Base-by-base conservation (phyloP, 2,329 filamentous ascomycete species). In the Stagonosporopsis cucurbitacearum region DNA sequence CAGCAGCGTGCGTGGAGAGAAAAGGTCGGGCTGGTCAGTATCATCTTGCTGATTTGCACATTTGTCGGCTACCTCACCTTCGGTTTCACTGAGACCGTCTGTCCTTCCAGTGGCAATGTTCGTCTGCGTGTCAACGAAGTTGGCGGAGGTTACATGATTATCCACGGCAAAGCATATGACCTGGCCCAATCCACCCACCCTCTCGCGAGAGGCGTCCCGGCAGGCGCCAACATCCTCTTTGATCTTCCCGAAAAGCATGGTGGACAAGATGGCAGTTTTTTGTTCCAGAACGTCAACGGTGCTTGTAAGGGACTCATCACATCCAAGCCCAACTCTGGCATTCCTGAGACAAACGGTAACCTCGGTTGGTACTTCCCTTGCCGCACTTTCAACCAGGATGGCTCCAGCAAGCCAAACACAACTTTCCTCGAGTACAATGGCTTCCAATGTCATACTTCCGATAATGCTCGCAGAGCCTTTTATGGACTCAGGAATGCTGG, bases 251-350 rank as follows among this genome's bases (percentile, higher is more conserved):
- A 89, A 64, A 91, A 91, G 70, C 86, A 94, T 66, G 88, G 88
- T 51, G 95, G 93, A n/a, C 85, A 90, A 75, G 96, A 99, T 72
- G 94, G 91, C 54, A 98, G 93, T 71, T 99, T 99, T 74, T 79
- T 99, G 70, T 99, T 99, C 78, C 95, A 99, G 74, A 96, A 98
- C 64, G 95, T 99, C 75, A 99, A 99, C 67, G 96, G 95, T 43
- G 90, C 90, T 60, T 99, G 95, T 84, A 99, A 98, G 79, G 90
- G 84, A 9, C 78, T 98, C 53, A 96, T 99, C 72, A 96, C 86
- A 0, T 77, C 82, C 7, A 85, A 89, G 1, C 72, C 83, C 1
- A 81, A 81, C 51, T 96, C 93, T 0, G 88, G 92, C 66, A 87
- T 99, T 8, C 92, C 93, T 1, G 96, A 71, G 77, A 75, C 23